phyloP scores from a whole-genome alignment of 2,329 filamentous ascomycete genomes.

The Fusarium sp. region DNA sequence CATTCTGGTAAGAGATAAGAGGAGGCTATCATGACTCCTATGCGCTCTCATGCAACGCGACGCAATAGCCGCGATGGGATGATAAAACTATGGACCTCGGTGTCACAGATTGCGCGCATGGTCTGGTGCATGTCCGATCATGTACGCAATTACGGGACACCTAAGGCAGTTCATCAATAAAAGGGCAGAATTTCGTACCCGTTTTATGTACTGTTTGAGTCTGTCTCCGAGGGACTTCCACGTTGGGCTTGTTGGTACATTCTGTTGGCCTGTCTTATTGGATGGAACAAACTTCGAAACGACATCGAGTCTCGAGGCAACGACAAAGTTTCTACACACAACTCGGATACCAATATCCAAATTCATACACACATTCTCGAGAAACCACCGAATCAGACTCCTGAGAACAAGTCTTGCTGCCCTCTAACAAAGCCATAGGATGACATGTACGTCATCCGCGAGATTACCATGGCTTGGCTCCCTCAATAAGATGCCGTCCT shows the following conservation, averaged over 20 bases:
- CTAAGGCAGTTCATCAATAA: background rate
- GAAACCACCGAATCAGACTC: background rate
- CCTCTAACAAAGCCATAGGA: background rate
- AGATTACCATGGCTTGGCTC: background rate
- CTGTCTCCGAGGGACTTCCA: background rate
- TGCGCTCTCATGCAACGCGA: background rate
- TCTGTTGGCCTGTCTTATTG: background rate
- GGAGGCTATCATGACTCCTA: slow-evolving; percentile 12
- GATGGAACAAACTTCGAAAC: background rate
- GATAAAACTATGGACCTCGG: background rate
- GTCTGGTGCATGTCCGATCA: background rate
- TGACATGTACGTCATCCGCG: background rate
- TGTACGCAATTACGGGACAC: background rate
- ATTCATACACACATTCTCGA: background rate
- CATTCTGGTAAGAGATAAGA: background rate
- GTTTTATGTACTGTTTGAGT: background rate
- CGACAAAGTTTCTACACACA: background rate
- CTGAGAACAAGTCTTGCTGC: background rate
- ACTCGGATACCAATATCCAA: background rate
- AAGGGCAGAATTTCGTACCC: background rate
- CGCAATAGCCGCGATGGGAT: background rate
- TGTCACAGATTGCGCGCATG: background rate
- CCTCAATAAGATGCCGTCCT: background rate
- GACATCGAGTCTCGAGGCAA: background rate
- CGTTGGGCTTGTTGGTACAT: background rate